A percentile compares a stretch with the other conserved stretches of the same genome.
Evolutionary conservation across 352 stramenopile species (phyloP).

Genomic region (Globisporangium recalcitrans): DNA sequence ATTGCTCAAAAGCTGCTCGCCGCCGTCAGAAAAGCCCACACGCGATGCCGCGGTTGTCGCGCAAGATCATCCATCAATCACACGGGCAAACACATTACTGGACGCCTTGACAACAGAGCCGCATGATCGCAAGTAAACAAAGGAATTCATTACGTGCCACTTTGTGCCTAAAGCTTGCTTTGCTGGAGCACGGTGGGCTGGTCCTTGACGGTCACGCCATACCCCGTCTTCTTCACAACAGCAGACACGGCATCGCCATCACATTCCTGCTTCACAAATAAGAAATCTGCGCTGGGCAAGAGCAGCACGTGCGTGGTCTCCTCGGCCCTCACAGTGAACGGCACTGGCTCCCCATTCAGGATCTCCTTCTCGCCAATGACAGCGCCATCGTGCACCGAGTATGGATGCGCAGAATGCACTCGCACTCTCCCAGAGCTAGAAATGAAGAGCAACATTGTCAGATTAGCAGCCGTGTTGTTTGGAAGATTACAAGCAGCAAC

Average conservation of each 20-base stretch:
- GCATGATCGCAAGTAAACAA: neutral
- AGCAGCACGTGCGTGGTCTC: conserved; percentile 59
- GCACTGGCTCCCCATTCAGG: conserved; percentile 63
- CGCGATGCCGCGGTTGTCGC: neutral
- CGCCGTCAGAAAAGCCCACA: neutral
- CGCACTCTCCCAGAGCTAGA: conserved; percentile 55
- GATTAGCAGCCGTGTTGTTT: neutral
- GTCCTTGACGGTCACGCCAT: conserved; percentile 2
- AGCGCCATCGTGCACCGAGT: conserved; percentile 39
- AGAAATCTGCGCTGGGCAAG: conserved; percentile 55
- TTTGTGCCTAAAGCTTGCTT: conserved; percentile 9
- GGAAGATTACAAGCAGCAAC: too few relatives aligned
- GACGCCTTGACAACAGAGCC: too few relatives aligned
- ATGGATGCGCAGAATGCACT: conserved; percentile 62
- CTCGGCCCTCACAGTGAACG: conserved; percentile 56
- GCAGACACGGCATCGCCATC: neutral
- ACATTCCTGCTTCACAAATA: conserved; percentile 39
- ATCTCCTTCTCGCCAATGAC: conserved; percentile 68
- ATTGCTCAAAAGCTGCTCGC: neutral
- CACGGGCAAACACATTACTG: too few relatives aligned
- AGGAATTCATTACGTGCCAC: neutral
- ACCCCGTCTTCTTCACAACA: neutral
- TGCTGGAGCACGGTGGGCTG: neutral
- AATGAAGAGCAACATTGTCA: neutral
- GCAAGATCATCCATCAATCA: too few relatives aligned